A percentile compares a stretch with the other conserved stretches of the same genome.
phyloP scores from a whole-genome alignment of 805 yeast species.

The Myxozyma neglecta region DNA sequence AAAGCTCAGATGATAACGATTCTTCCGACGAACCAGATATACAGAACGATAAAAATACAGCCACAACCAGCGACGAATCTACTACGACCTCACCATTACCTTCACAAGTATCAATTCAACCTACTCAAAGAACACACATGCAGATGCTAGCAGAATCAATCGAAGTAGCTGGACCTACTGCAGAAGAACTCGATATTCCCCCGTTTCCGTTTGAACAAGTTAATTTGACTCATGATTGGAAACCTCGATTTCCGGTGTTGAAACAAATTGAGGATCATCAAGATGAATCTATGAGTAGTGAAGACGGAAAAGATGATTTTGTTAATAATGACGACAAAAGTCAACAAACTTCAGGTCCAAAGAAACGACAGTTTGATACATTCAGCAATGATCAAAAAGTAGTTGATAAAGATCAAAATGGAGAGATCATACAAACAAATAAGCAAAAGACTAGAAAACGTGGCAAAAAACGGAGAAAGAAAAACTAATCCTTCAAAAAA shows the following conservation, averaged over 20 bases:
- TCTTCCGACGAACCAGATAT: not conserved
- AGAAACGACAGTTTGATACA: no score
- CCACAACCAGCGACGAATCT: not conserved
- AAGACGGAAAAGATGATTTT: not conserved
- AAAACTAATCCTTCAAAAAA: no score
- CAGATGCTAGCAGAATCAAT: slow-evolving; percentile 15
- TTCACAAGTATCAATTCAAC: not conserved
- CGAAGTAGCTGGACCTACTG: slow-evolving; percentile 16
- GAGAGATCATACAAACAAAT: no score
- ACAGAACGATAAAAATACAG: no score
- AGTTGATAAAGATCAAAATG: no score
- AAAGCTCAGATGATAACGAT: not conserved
- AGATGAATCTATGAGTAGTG: not conserved
- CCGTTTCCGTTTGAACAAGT: slow-evolving; percentile 29
- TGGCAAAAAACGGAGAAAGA: no score
- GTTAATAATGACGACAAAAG: not conserved
- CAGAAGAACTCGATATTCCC: slow-evolving; percentile 10
- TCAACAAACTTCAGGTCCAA: no score
- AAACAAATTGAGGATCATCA: not conserved
- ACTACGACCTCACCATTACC: not conserved
- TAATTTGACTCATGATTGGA: slow-evolving; percentile 10
- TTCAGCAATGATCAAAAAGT: no score
- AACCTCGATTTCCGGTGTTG: not conserved
- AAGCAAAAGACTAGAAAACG: no score
- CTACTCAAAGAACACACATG: not conserved